Percentiles rank a stretch among this genome's conserved stretches.
Evolutionary conservation across 2,329 filamentous ascomycete species (phyloP).

Genomic region (Trichoderma harzianum): DNA sequence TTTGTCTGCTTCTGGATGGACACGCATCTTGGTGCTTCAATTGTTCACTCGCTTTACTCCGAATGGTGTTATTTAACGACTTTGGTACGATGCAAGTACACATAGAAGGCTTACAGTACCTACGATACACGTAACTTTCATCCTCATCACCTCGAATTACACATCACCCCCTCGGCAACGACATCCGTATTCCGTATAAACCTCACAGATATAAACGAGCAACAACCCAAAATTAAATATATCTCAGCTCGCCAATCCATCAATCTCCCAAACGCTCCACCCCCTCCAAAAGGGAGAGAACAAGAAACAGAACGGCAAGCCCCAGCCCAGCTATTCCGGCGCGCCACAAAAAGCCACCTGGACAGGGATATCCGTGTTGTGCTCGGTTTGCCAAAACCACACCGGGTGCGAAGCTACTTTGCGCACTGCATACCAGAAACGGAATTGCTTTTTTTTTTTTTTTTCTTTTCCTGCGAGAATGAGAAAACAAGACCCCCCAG

Average conservation of each 20-base stretch:
- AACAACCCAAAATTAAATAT: neutral
- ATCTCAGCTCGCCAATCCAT: neutral
- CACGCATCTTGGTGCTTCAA: neutral
- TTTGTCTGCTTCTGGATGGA: neutral
- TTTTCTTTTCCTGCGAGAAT: neutral
- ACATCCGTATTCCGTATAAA: neutral
- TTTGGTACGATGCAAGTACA: neutral
- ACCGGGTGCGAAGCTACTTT: neutral
- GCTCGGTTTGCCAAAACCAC: neutral
- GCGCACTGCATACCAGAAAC: conserved; percentile 14
- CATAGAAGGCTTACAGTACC: neutral
- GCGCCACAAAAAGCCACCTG: neutral
- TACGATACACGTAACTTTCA: too few relatives aligned
- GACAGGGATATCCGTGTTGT: neutral
- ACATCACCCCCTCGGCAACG: too few relatives aligned
- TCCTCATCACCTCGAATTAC: too few relatives aligned
- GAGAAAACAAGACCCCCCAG: neutral
- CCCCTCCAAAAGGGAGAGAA: neutral
- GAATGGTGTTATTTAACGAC: too few relatives aligned
- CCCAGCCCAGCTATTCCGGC: neutral
- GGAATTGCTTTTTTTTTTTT: neutral
- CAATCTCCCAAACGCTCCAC: neutral
- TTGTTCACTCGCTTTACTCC: neutral
- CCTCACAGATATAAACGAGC: neutral
- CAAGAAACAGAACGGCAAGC: neutral